Conservation (phyloP, 2,329 filamentous ascomycete species). For the Magnaporthales sp. region DNA sequence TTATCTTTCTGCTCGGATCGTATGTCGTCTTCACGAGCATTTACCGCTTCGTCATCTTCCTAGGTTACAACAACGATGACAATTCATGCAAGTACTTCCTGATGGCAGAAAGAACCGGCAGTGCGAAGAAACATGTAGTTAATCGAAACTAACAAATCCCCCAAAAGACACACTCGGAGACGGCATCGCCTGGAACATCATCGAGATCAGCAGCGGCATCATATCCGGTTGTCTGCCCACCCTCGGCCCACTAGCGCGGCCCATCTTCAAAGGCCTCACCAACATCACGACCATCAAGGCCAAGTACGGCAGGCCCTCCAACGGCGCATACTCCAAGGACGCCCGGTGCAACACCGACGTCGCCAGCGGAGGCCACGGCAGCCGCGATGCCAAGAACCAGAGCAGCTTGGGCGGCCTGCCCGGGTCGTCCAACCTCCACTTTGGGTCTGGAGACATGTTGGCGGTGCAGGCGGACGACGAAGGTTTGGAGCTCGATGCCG, state of each 20-base stretch:
- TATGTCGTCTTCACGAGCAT: conserved; percentile 2
- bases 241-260: not conserved
- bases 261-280: not conserved
- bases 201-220: conserved; percentile 1
- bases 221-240: not conserved
- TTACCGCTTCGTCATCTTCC: not conserved
- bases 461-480: not conserved
- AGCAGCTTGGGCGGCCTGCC: not conserved
- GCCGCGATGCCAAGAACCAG: not conserved
- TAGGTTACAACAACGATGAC: not conserved
- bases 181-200: not conserved
- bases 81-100: not conserved
- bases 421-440: not conserved
- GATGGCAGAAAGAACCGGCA: not conserved
- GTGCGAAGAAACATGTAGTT: not conserved
- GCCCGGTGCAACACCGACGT: not conserved
- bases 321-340: not conserved
- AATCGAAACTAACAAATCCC: not conserved
- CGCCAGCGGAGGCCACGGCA: not conserved
- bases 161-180: not conserved
- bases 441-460: not conserved
- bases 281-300: not conserved
- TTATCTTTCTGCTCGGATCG: conserved; percentile 1
- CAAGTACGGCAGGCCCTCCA: not conserved
- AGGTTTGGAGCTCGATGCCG: not conserved